Evolutionary conservation across 371 early-diverging fungal genomes (phyloP), one percentile per base, ranked within the genome.

Genomic region (Rhizopus sp.): DNA sequence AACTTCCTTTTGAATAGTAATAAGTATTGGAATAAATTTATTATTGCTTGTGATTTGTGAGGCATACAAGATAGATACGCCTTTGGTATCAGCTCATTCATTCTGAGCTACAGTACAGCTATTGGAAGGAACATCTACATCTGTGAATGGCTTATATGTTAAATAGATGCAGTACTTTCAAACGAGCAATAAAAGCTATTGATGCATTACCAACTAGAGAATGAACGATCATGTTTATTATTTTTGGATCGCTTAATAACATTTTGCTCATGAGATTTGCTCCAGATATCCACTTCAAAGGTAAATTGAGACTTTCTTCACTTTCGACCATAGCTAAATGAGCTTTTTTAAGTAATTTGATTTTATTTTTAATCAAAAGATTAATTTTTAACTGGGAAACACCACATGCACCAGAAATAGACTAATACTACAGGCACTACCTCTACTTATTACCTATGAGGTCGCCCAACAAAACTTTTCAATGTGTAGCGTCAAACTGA

Each of bases 1-100:
- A 50, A 50, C 50, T 50, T 50, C 48, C 48, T 47, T 35, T 50
- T 50, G 50, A 12, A 50, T 50, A 35, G 50, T n/a, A 50, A 50
- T 35, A 34, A 35, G 50, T 50, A 50, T 34, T 50, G 50, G 50
- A 34, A 50, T 50, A 35, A 15, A 50, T 50, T 50, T 50, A 16
- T 50, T 35, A 6, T 50, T 50, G 15, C 50, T 50, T 35, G 50
- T 50, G 35, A 34, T 50, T 35, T 50, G 50, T 17, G 50, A 50
- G 50, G 5, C 37, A 12, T 50, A 50, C 35, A 50, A 50, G 35
- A 35, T 50, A 37, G 3, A 50, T 50, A 35, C 50, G 15, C 50
- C 37, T 50, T 50, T 50, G 15, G 50, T 39, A 52, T 40, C 7
- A 52, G 40, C 41, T 40, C 52, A 52, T 29, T 52, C 52, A 52